These are phyloP conservation scores for Kokia cookei DNA, from an alignment of 441 rosid species.

Conservation along the genomic window DNA sequence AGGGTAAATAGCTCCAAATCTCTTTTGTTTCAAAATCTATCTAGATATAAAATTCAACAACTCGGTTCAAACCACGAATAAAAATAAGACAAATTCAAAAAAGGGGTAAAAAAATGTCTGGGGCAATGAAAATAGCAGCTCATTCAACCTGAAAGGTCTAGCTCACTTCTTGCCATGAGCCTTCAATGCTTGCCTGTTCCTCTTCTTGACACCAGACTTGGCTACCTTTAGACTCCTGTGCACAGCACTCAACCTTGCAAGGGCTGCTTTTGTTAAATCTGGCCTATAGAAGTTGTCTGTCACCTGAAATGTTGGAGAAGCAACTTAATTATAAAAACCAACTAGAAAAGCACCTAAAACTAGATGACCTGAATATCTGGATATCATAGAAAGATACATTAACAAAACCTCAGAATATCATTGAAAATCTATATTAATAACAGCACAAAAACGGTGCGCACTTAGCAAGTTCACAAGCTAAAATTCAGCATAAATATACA, in stretches of 20 bases:
- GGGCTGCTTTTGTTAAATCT: slow-evolving; percentile 88
- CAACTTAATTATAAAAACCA: not conserved
- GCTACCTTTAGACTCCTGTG: slow-evolving; percentile 70
- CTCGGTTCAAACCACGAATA: not conserved
- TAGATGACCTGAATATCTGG: not conserved
- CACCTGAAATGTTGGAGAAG: slow-evolving; percentile 38
- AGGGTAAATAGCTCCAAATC: not conserved
- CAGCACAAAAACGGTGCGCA: not conserved
- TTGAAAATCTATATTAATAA: not conserved
- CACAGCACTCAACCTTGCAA: slow-evolving; percentile 80
- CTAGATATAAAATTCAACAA: not conserved
- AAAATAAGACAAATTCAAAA: not conserved
- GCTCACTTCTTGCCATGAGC: slow-evolving; percentile 27
- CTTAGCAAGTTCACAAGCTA: not conserved
- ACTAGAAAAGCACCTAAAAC: not conserved
- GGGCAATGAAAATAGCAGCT: not conserved
- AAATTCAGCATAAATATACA: not conserved
- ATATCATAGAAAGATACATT: not conserved
- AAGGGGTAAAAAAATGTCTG: not conserved
- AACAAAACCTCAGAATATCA: not conserved
- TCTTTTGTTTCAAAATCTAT: not conserved
- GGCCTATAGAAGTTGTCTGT: slow-evolving; percentile 82
- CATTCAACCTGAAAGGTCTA: not conserved
- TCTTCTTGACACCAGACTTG: slow-evolving; percentile 85
- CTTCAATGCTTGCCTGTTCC: slow-evolving; percentile 63